These are phyloP conservation scores for Colletotrichum orbiculare DNA, from an alignment of 2,329 filamentous ascomycete species.

Conservation along the genomic window DNA sequence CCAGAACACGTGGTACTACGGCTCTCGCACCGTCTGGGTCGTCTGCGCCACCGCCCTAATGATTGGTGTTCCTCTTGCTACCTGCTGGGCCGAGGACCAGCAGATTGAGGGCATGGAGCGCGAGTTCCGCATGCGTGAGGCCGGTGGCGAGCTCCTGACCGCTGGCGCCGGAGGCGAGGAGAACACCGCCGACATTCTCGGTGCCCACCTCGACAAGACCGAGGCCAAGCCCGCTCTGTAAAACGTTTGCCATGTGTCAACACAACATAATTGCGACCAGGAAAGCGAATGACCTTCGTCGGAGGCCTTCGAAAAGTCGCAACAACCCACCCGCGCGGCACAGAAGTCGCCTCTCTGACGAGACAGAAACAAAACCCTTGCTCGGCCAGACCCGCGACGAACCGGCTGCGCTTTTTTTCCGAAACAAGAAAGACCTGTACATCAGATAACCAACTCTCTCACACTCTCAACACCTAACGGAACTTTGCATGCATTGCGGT, in stretches of 20 bases:
- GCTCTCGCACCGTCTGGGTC: conserved; percentile 86
- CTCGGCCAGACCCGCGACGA: conserved; percentile 21
- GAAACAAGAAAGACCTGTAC: conserved; percentile 24
- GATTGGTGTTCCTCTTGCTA: conserved; percentile 90
- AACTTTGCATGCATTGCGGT: conserved; percentile 36
- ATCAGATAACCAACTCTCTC: conserved; percentile 33
- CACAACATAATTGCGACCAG: conserved; percentile 37
- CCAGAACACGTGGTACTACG: conserved; percentile 69
- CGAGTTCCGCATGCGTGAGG: conserved; percentile 95
- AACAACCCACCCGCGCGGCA: not conserved
- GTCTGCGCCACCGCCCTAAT: conserved; percentile 90
- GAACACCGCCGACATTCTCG: conserved; percentile 60
- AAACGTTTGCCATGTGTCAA: conserved; percentile 33
- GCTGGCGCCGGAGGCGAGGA: conserved; percentile 52
- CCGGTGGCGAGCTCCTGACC: conserved; percentile 77
- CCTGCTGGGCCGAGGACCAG: conserved; percentile 96
- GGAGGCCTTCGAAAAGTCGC: not conserved
- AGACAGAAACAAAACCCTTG: conserved; percentile 1
- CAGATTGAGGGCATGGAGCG: conserved; percentile 97
- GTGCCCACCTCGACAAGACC: conserved; percentile 58
- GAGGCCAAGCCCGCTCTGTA: conserved; percentile 64
- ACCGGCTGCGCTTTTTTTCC: conserved; percentile 19
- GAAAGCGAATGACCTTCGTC: not conserved
- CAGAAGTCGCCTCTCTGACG: not conserved
- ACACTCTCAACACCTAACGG: conserved; percentile 30